Percentiles rank a stretch among this genome's conserved stretches.
These are phyloP conservation scores for Saccharomyces hybrid DNA, from an alignment of 1,139 yeast species.

Conservation along the genomic window DNA sequence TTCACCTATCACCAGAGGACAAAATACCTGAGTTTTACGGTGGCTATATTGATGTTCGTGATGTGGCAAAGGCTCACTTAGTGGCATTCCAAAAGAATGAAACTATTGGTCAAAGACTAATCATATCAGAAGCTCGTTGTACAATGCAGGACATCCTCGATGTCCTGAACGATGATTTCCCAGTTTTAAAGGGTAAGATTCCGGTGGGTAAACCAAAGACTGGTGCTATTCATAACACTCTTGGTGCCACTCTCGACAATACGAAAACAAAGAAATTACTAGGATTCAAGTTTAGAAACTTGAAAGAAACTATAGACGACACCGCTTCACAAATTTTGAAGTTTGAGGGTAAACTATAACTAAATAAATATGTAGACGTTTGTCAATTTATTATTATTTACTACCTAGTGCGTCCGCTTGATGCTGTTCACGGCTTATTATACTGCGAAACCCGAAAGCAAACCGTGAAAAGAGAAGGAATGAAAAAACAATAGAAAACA, in stretches of 20 bases:
- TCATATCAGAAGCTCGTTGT: slow-evolving; percentile 29
- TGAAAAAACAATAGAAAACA: background rate
- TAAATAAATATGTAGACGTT: background rate
- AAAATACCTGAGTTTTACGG: slow-evolving; percentile 14
- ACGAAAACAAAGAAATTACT: slow-evolving; percentile 33
- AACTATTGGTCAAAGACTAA: slow-evolving; percentile 31
- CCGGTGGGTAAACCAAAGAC: slow-evolving; percentile 13
- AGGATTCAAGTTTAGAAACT: slow-evolving; percentile 35
- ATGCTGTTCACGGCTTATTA: too few relatives aligned
- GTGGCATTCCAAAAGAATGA: slow-evolving; percentile 35
- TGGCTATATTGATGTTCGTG: slow-evolving; percentile 43
- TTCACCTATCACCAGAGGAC: slow-evolving; percentile 17
- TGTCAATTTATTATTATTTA: background rate
- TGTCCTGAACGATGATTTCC: slow-evolving; percentile 33
- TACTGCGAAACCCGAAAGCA: background rate
- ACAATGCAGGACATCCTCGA: slow-evolving; percentile 30
- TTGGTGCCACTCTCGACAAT: slow-evolving; percentile 16
- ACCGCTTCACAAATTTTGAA: slow-evolving; percentile 37
- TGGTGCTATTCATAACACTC: slow-evolving; percentile 11
- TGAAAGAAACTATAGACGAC: slow-evolving; percentile 38
- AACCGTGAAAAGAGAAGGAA: background rate
- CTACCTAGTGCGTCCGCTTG: background rate
- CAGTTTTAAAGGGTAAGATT: slow-evolving; percentile 34
- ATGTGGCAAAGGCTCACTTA: slow-evolving; percentile 47
- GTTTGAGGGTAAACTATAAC: slow-evolving; percentile 12